Evolutionary conservation across 2,329 filamentous ascomycete species (phyloP).

Genomic region (Alternaria dauci): DNA sequence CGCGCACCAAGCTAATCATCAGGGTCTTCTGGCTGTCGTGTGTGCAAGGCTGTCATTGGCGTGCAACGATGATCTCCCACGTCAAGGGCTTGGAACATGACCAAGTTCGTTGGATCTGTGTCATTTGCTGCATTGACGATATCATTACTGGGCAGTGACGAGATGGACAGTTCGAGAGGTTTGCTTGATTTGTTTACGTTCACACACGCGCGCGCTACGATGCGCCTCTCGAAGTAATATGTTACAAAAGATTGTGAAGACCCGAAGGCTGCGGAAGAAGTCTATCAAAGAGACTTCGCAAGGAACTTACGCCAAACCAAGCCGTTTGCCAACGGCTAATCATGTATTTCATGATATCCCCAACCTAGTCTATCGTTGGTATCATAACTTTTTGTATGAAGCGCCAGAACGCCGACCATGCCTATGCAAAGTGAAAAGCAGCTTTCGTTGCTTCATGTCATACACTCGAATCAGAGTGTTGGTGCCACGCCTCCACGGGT

Average conservation of each 20-base stretch:
- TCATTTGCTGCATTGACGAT: neutral
- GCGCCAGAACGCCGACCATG: constrained; percentile 43
- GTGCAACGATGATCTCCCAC: neutral
- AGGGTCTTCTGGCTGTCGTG: constrained; percentile 16
- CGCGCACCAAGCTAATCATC: constrained; percentile 8
- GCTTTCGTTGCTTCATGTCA: constrained; percentile 22
- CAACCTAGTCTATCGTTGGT: constrained; percentile 32
- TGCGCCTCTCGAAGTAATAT: neutral
- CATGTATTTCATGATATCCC: constrained; percentile 13
- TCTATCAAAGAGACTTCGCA: neutral
- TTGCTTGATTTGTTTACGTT: neutral
- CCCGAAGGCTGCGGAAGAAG: neutral
- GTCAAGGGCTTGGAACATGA: neutral
- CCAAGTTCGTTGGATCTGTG: neutral
- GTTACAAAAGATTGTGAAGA: neutral
- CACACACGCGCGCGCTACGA: neutral
- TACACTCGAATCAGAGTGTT: neutral
- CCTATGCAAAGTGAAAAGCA: constrained; percentile 30
- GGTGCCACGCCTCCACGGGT: neutral
- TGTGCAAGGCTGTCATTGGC: constrained; percentile 4
- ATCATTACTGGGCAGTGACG: neutral
- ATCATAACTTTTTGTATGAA: constrained; percentile 38
- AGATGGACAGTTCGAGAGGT: neutral
- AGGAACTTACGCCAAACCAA: neutral
- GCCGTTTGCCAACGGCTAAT: neutral